Conservation (phyloP, 768 basidiomycete species). For the Xerocomellus dryophilus region DNA sequence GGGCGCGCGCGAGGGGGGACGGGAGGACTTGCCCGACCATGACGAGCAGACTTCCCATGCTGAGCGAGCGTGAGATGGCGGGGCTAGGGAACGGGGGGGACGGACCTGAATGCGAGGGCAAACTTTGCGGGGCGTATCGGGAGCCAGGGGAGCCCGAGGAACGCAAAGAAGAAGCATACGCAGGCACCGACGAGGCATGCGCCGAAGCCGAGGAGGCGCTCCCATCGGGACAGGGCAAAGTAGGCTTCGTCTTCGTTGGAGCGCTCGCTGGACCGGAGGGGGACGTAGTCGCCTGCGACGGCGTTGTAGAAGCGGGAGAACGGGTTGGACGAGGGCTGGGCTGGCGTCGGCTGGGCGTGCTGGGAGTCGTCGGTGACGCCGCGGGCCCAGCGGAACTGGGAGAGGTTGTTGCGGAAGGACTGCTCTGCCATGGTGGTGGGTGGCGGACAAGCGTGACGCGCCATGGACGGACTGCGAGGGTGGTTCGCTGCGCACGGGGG, state of each 20-base stretch:
- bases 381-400: slow-evolving; percentile 84
- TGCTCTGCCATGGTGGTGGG: slow-evolving; percentile 44
- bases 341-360: slow-evolving; percentile 35
- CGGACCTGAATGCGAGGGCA: slow-evolving; percentile 79
- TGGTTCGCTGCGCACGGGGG: slow-evolving; percentile 55
- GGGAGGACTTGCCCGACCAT: slow-evolving; percentile 79
- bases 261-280: slow-evolving; percentile 73
- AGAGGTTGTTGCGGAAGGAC: slow-evolving; percentile 68
- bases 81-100: not conserved
- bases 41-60: slow-evolving; percentile 86
- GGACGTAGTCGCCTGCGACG: slow-evolving; percentile 84
- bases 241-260: slow-evolving; percentile 96
- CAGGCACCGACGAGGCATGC: slow-evolving; percentile 86
- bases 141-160: slow-evolving; percentile 69
- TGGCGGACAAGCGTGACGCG: not conserved
- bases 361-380: slow-evolving; percentile 71
- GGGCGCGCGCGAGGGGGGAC: not conserved
- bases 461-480: slow-evolving; percentile 35
- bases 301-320: slow-evolving; percentile 87
- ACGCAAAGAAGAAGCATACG: slow-evolving; percentile 91
- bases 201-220: slow-evolving; percentile 87
- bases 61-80: not conserved
- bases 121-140: slow-evolving; percentile 85
- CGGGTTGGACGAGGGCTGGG: slow-evolving; percentile 46
- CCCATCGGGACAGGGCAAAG: slow-evolving; percentile 91